phyloP scores from a whole-genome alignment of 2,329 filamentous ascomycete genomes.

The Sporothrix pseudoabietina region DNA sequence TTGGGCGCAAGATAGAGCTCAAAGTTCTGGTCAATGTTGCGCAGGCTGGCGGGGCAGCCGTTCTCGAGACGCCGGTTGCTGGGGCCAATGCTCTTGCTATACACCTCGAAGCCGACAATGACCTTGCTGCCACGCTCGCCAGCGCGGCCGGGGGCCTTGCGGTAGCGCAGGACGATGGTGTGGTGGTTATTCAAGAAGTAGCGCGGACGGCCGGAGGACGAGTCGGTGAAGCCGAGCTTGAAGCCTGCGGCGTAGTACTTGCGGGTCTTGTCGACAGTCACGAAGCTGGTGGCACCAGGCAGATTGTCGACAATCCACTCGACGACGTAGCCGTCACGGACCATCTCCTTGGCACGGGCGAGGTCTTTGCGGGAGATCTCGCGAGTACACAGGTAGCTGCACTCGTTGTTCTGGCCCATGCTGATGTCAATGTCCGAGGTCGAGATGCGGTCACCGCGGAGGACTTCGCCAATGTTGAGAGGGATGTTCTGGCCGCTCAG shows the following conservation, averaged over 20 bases:
- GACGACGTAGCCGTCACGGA: slow-evolving; percentile 78
- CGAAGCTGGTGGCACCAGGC: slow-evolving; percentile 84
- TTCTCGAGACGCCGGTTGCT: slow-evolving; percentile 59
- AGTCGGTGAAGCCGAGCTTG: slow-evolving; percentile 79
- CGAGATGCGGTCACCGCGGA: slow-evolving; percentile 82
- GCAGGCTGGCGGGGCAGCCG: slow-evolving; percentile 69
- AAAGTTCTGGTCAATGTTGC: slow-evolving; percentile 64
- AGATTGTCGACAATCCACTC: slow-evolving; percentile 95
- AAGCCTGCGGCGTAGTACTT: slow-evolving; percentile 92
- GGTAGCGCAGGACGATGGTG: slow-evolving; percentile 79
- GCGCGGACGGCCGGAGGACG: slow-evolving; percentile 59
- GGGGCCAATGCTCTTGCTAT: slow-evolving; percentile 76
- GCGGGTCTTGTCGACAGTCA: slow-evolving; percentile 78
- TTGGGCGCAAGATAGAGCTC: slow-evolving; percentile 70
- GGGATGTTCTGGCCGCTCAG: slow-evolving; percentile 76
- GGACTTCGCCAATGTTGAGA: slow-evolving; percentile 82
- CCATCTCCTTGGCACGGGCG: slow-evolving; percentile 68
- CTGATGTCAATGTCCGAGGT: slow-evolving; percentile 79
- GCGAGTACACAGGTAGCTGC: slow-evolving; percentile 70
- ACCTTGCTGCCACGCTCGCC: slow-evolving; percentile 74
- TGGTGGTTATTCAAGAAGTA: slow-evolving; percentile 88
- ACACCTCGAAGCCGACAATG: slow-evolving; percentile 87
- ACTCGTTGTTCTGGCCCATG: slow-evolving; percentile 75
- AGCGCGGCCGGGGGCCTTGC: slow-evolving; percentile 67
- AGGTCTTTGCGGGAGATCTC: slow-evolving; percentile 67